phyloP scores from a whole-genome alignment of 2,329 filamentous ascomycete species.

The Plectosphaerella plurivora region DNA sequence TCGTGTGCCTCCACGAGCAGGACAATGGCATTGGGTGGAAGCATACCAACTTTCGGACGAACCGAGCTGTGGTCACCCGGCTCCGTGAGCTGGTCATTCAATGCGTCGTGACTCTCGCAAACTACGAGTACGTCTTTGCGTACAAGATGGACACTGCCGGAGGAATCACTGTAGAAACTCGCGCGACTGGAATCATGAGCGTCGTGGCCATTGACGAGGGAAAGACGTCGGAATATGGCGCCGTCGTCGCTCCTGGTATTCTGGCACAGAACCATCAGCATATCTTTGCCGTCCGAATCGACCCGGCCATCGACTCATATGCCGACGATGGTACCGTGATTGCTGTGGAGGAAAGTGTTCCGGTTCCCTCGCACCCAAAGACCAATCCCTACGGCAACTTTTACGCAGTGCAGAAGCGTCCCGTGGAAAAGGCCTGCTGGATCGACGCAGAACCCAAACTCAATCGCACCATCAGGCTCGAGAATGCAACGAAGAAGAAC shows the following conservation, averaged over 20 bases:
- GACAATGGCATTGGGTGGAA: constrained; percentile 70
- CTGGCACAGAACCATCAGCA: constrained; percentile 69
- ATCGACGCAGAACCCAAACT: constrained; percentile 22
- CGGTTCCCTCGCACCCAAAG: constrained; percentile 34
- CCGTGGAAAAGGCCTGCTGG: constrained; percentile 39
- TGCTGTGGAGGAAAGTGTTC: constrained; percentile 17
- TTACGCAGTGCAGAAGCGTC: constrained; percentile 48
- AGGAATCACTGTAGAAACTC: constrained; percentile 55
- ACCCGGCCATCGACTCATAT: constrained; percentile 57
- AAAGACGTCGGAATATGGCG: constrained; percentile 52
- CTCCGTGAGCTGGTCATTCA: constrained; percentile 62
- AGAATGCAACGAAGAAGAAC: constrained; percentile 32
- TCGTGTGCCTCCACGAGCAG: constrained; percentile 66
- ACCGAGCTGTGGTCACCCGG: constrained; percentile 55
- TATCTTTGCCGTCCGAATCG: constrained; percentile 61
- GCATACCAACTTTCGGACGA: constrained; percentile 65
- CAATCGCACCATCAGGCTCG: constrained; percentile 42
- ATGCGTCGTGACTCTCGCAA: constrained; percentile 64
- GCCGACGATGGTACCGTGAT: constrained; percentile 41
- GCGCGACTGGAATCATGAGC: constrained; percentile 63
- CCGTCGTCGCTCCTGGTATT: constrained; percentile 58
- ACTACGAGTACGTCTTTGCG: constrained; percentile 61
- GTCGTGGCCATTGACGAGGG: constrained; percentile 53
- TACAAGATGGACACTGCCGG: constrained; percentile 58
- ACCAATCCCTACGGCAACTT: constrained; percentile 59